These are phyloP conservation scores for Pyrenula aspistea DNA, from an alignment of 495 filamentous ascomycete genomes.

Conservation along the genomic window DNA sequence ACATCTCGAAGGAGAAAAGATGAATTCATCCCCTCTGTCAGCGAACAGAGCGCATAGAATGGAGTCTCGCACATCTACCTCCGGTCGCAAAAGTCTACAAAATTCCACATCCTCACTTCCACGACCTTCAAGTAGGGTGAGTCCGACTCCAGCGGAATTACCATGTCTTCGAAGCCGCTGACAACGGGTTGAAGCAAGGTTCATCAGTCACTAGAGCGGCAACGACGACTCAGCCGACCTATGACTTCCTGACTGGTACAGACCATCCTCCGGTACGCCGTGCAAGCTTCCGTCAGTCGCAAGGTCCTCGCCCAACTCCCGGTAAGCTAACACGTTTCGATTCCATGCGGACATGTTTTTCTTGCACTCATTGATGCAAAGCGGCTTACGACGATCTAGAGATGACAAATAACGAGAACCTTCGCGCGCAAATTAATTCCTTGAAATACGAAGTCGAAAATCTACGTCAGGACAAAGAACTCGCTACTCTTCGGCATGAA, in stretches of 20 bases:
- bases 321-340: neutral
- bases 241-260: conserved; percentile 47
- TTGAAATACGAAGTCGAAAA: conserved; percentile 59
- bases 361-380: too few relatives aligned
- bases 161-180: neutral
- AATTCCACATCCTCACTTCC: neutral
- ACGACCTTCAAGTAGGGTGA: neutral
- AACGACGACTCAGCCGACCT: conserved; percentile 41
- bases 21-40: neutral
- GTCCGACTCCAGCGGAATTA: neutral
- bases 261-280: conserved; percentile 19
- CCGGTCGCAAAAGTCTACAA: neutral
- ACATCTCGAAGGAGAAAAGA: neutral
- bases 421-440: conserved; percentile 56
- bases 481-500: conserved; percentile 62
- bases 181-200: neutral
- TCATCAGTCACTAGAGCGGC: neutral
- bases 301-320: conserved; percentile 9
- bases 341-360: too few relatives aligned
- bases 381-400: neutral
- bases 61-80: neutral
- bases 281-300: conserved; percentile 24
- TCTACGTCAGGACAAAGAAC: conserved; percentile 75
- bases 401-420: conserved; percentile 39
- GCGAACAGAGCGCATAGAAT: neutral